Evolutionary conservation across 305 asterid species (phyloP).

Genomic region (Fraxinus platypoda): DNA sequence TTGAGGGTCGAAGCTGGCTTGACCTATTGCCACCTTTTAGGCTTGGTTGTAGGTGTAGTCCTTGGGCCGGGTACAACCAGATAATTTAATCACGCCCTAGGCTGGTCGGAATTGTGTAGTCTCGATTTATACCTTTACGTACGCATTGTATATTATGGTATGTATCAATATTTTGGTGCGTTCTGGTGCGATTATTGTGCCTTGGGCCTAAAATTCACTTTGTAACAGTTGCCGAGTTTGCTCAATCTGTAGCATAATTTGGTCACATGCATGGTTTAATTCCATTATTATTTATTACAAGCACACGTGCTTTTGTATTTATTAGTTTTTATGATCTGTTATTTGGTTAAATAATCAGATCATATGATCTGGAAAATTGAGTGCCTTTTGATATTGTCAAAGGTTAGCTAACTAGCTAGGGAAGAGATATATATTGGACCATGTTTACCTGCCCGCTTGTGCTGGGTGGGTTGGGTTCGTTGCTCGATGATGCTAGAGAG

Average conservation of each 20-base stretch:
- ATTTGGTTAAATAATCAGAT: background rate
- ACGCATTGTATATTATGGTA: background rate
- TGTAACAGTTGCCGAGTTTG: background rate
- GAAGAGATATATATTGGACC: background rate
- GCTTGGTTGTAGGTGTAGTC: background rate
- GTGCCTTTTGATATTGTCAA: background rate
- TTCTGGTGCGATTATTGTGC: background rate
- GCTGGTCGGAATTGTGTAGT: too few relatives aligned
- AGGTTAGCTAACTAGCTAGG: background rate
- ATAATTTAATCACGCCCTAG: too few relatives aligned
- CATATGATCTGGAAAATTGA: background rate
- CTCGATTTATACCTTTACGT: too few relatives aligned
- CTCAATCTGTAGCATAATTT: constrained; percentile 8
- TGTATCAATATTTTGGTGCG: background rate
- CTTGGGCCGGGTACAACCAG: background rate
- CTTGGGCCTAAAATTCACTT: background rate
- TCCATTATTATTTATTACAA: background rate
- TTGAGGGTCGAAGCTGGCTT: background rate
- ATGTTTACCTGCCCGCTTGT: background rate
- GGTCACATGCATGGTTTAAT: constrained; percentile 16
- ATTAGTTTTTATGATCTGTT: background rate
- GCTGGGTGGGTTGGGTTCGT: background rate
- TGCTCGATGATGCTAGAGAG: background rate
- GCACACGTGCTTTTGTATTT: constrained; percentile 2
- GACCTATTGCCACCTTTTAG: too few relatives aligned